phyloP scores from a whole-genome alignment of 805 yeast species.

The Millerozyma acaciae region DNA sequence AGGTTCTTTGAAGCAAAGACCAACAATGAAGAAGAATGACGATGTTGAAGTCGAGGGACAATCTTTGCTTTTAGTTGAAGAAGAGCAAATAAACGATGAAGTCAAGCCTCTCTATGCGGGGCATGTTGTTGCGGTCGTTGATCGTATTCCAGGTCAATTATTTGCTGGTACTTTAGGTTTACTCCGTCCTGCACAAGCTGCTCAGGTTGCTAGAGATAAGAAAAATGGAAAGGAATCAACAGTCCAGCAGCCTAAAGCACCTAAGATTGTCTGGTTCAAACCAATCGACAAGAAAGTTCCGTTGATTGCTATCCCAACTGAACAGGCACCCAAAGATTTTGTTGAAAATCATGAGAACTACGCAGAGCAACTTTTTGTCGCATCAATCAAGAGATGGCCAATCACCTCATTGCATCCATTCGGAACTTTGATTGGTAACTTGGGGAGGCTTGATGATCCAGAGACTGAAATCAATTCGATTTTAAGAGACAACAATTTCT shows the following conservation, averaged over 20 bases:
- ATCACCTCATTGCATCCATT: slow-evolving; percentile 97
- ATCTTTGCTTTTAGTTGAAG: slow-evolving; percentile 84
- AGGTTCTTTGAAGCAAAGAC: slow-evolving; percentile 91
- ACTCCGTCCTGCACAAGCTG: slow-evolving; percentile 93
- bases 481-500: slow-evolving; percentile 78
- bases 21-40: slow-evolving; percentile 95
- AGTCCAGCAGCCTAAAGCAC: slow-evolving; percentile 49
- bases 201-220: slow-evolving; percentile 66
- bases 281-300: slow-evolving; percentile 99
- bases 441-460: slow-evolving; percentile 77
- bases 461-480: slow-evolving; percentile 83
- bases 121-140: slow-evolving; percentile 96
- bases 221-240: slow-evolving; percentile 45
- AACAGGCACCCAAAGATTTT: slow-evolving; percentile 94
- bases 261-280: slow-evolving; percentile 98
- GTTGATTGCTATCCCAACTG: slow-evolving; percentile 95
- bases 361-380: slow-evolving; percentile 79
- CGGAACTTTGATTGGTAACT: slow-evolving; percentile 83
- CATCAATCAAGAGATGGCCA: slow-evolving; percentile 98
- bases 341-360: slow-evolving; percentile 87
- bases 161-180: slow-evolving; percentile 93
- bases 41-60: slow-evolving; percentile 99
- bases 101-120: slow-evolving; percentile 95
- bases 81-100: slow-evolving; percentile 91
- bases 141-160: slow-evolving; percentile 94